Evolutionary conservation across 345 rosid genomes (phyloP), one percentile per base, ranked within the genome.

Genomic region (Citrus inodora): DNA sequence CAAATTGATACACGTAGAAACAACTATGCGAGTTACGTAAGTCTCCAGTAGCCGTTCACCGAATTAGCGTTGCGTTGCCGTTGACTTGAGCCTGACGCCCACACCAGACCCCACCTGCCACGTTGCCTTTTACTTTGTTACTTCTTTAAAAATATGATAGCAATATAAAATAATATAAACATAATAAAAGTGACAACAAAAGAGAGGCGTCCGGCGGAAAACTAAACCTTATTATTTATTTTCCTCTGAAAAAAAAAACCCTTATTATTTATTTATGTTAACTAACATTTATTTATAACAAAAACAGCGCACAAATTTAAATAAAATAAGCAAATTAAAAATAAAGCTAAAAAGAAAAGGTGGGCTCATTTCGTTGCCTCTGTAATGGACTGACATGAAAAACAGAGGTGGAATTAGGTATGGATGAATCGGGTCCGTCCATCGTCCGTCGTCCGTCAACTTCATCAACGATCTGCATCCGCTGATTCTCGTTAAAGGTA

Each of bases 361-460:
- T 74, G 40, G 68, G 77, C 38, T 40, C 17, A 1, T 62, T 9
- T 42, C 22, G 21, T 65, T 48, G 16, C 24, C 35, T 40, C 19
- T 28, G 53, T 38, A 59, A 58, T 60, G 56, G 37, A 72, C 35
- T 56, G 48, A 33, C 37, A 35, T 28, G 51, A 58, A 73, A 38
- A 73, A 38, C 9, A 58, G 38, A 27, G 66, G 76, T 53, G 66
- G 77, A 74, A 16, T 62, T 61, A 62, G 69, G 68, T 74, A 9
- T 62, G 60, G 66, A 19, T 74, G 59, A 74, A 74, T 62, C 69
- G 21, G 67, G 58, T 73, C 76, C n/a, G 66, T 53, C 19, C 42
- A 21, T 64, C 68, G 38, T 13, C 38, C 30, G 69, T 73, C 63
- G 40, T 73, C 63, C 16, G 67, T 53, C 46, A 72, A 72, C 75